Percentiles rank a stretch among this genome's conserved stretches.
Evolutionary conservation across 768 basidiomycete genomes (phyloP).

Genomic region (Serendipita vermifera): DNA sequence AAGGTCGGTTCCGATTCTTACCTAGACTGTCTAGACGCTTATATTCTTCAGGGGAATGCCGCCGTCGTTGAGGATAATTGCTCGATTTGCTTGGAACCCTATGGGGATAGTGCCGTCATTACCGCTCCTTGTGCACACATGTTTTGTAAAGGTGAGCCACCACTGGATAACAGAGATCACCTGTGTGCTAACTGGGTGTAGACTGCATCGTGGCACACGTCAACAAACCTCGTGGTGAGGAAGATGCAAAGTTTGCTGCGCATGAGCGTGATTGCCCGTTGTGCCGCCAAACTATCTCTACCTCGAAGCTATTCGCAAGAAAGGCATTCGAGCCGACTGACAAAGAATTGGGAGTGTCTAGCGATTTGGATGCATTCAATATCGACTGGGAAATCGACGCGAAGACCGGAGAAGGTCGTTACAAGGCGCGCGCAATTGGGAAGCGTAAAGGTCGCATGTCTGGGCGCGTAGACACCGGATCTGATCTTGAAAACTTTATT

Average conservation of each 20-base stretch:
- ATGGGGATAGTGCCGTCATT: slow-evolving; percentile 37
- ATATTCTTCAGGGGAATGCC: slow-evolving; percentile 29
- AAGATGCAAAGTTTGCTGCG: slow-evolving; percentile 26
- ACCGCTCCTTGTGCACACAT: slow-evolving; percentile 43
- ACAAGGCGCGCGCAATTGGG: slow-evolving; percentile 21
- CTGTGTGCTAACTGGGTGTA: not conserved
- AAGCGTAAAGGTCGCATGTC: slow-evolving; percentile 22
- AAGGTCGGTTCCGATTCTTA: slow-evolving; percentile 25
- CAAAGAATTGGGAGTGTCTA: slow-evolving; percentile 34
- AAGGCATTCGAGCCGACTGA: slow-evolving; percentile 50
- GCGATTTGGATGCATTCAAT: slow-evolving; percentile 19
- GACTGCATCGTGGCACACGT: slow-evolving; percentile 32
- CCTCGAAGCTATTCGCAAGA: slow-evolving; percentile 39
- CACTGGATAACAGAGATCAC: slow-evolving; percentile 19
- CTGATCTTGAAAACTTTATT: slow-evolving; percentile 40
- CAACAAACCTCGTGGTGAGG: slow-evolving; percentile 27
- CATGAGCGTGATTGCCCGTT: slow-evolving; percentile 46
- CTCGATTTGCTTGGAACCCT: slow-evolving; percentile 50
- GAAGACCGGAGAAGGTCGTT: slow-evolving; percentile 23
- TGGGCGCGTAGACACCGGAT: slow-evolving; percentile 29
- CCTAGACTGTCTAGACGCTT: not conserved
- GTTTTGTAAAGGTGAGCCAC: slow-evolving; percentile 40
- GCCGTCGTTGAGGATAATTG: slow-evolving; percentile 42
- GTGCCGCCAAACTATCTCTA: slow-evolving; percentile 41
- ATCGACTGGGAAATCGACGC: slow-evolving; percentile 14